Base-by-base conservation (phyloP, 1,139 yeast genomes). In the Diutina scorzettiae region DNA sequence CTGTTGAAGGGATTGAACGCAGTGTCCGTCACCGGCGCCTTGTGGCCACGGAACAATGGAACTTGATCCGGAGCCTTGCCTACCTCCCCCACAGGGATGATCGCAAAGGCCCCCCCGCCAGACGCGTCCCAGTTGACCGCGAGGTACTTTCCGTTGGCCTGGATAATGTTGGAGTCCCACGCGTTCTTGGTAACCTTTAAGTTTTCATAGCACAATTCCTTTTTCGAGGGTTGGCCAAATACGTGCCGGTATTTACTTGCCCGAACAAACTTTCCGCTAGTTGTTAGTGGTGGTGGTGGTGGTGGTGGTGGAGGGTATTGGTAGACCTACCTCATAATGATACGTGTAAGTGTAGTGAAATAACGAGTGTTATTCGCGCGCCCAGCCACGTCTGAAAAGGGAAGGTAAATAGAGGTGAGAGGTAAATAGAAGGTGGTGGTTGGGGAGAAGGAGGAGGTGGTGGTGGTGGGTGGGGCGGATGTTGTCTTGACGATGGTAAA, bases 61-160 rank as follows among this genome's bases (percentile, higher is more conserved):
- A 87, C 91, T 47, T 82, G 77, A 53, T 91, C 98, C 5, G 96
- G 97, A 8, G 91, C 80, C 59, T 87, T 91, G n/a, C 97, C 97
- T 17, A 77, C 81, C 59, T 89, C 96, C 8, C 60, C 56, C 25
- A 85, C 66, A 2, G 98, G 98, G 44, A 91, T 78, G 14, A 91
- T 82, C 1, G 95, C 96, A 67, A 91, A 89, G 0, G 97, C 93
- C 43, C 98, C 98, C 48, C 97, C 97, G 37, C 97, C 97, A 6
- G 94, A 81, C 18, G 96, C 72, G 47, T 85, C 87, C 96, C 96
- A 87, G 59, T 86, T 87, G 47, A 86, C 83, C 0, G 96, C 73
- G 33, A 91, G 63, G 55, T 76, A 91, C 59, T 82, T 81, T 28
- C 96, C 93, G 58, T 91, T 91, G 48, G 60, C 47, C 42, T 84